These are phyloP conservation scores for Laguncularia racemosa DNA, from an alignment of 345 rosid species.

Conservation along the genomic window DNA sequence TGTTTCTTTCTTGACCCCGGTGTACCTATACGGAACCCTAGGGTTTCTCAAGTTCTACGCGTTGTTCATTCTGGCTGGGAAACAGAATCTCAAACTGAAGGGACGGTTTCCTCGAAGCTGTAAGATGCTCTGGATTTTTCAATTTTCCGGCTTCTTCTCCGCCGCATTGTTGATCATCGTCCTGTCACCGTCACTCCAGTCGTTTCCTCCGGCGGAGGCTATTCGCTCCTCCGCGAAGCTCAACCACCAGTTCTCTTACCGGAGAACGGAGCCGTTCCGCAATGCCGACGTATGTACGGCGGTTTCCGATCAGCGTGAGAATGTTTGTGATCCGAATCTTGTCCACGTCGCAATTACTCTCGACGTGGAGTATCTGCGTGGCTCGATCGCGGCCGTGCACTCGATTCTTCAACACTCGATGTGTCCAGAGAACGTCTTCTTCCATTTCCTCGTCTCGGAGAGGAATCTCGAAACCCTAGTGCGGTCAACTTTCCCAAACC, in stretches of 20 bases:
- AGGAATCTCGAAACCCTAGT: conserved; percentile 48
- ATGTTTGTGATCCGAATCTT: conserved; percentile 53
- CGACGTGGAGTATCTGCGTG: conserved; percentile 62
- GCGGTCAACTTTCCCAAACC: conserved; percentile 47
- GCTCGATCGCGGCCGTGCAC: conserved; percentile 71
- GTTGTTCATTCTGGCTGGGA: conserved; percentile 30
- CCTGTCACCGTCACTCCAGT: conserved; percentile 76
- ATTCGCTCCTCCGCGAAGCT: conserved; percentile 45
- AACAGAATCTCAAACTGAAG: conserved; percentile 32
- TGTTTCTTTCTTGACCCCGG: conserved; percentile 23
- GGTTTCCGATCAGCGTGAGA: conserved; percentile 5
- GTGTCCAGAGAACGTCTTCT: conserved; percentile 68
- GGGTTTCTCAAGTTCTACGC: conserved; percentile 28
- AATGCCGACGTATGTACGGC: conserved; percentile 53
- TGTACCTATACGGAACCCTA: conserved; percentile 42
- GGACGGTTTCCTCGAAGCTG: conserved; percentile 23
- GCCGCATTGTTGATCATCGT: conserved; percentile 63
- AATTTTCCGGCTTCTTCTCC: conserved; percentile 54
- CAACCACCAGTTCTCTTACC: conserved; percentile 29
- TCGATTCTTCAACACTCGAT: conserved; percentile 53
- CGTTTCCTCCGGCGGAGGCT: conserved; percentile 93
- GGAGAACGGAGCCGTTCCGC: conserved; percentile 35
- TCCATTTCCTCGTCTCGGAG: conserved; percentile 60
- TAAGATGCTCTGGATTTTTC: conserved; percentile 55
- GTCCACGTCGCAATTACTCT: conserved; percentile 77